Percentiles rank a stretch among this genome's conserved stretches.
phyloP scores from a whole-genome alignment of 2,329 filamentous ascomycete genomes.

The Botryotinia globosa region DNA sequence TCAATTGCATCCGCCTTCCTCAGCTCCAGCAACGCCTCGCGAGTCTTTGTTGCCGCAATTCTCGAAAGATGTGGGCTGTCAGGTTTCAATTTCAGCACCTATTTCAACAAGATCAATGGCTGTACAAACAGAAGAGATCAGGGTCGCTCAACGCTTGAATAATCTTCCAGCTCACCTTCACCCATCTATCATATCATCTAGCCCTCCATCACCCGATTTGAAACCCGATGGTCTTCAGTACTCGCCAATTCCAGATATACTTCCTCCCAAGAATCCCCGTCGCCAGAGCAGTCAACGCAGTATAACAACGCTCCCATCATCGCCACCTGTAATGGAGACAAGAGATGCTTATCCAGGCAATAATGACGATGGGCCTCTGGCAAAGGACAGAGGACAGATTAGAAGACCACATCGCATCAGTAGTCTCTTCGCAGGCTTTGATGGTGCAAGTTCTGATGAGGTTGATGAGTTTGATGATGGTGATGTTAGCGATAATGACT shows the following conservation, averaged over 20 bases:
- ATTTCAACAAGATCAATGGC: conserved; percentile 46
- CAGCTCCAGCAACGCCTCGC: conserved; percentile 74
- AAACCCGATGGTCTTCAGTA: conserved; percentile 42
- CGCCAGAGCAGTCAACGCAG: conserved; percentile 50
- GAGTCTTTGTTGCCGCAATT: conserved; percentile 75
- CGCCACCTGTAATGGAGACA: conserved; percentile 46
- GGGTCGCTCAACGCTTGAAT: conserved; percentile 73
- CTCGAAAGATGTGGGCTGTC: conserved; percentile 77
- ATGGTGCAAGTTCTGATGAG: conserved; percentile 67
- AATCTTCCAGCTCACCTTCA: conserved; percentile 75
- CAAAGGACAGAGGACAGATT: conserved; percentile 52
- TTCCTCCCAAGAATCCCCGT: conserved; percentile 59
- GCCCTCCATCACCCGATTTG: conserved; percentile 53
- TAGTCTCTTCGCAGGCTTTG: conserved; percentile 84
- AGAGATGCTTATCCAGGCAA: conserved; percentile 72
- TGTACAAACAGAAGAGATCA: conserved; percentile 86
- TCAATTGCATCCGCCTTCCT: conserved; percentile 83
- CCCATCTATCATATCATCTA: conserved; percentile 69
- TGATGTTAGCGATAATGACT: conserved; percentile 66
- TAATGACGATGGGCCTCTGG: conserved; percentile 75
- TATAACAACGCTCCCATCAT: conserved; percentile 46
- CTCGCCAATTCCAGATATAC: conserved; percentile 51
- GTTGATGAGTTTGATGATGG: conserved; percentile 59
- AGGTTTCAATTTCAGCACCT: conserved; percentile 60
- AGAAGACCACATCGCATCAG: conserved; percentile 71